These are phyloP conservation scores for Myxozyma neglecta DNA, from an alignment of 805 yeast genomes.

Conservation along the genomic window DNA sequence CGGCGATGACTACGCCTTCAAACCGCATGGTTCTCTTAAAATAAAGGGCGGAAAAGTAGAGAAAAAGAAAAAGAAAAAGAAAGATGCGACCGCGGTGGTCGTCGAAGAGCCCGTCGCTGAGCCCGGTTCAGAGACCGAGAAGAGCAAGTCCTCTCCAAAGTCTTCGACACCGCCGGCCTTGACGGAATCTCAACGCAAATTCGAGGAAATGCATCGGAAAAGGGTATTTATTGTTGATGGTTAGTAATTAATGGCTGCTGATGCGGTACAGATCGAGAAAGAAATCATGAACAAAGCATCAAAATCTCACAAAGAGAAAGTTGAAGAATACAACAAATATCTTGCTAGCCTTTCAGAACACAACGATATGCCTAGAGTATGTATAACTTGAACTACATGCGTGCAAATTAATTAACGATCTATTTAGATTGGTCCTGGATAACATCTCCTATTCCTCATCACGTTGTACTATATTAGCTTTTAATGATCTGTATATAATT, in stretches of 20 bases:
- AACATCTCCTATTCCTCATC: not conserved
- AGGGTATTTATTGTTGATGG: conserved; percentile 23
- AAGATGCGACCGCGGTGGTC: not conserved
- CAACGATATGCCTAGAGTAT: conserved; percentile 37
- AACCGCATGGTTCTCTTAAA: conserved; percentile 19
- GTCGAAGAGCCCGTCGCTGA: not conserved
- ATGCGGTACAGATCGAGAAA: conserved; percentile 26
- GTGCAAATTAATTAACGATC: not conserved
- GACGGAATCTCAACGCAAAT: conserved; percentile 33
- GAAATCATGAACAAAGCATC: conserved; percentile 29
- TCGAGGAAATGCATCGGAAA: conserved; percentile 33
- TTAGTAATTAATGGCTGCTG: not conserved
- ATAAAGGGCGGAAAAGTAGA: conserved; percentile 25
- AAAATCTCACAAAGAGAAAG: conserved; percentile 33
- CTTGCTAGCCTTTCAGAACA: conserved; percentile 34
- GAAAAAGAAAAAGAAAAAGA: conserved; percentile 19
- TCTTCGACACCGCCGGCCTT: not conserved
- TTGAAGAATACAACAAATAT: conserved; percentile 35
- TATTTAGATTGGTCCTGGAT: conserved; percentile 25
- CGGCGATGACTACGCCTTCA: conserved; percentile 19
- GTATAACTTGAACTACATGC: not conserved
- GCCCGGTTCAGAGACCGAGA: not conserved
- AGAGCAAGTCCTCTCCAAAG: not conserved
- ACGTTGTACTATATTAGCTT: not conserved
- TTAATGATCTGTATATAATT: not conserved